Percentiles rank a stretch among this genome's conserved stretches.
Conservation (phyloP, 306 rosid species). For the Macrotyloma uniflorum region DNA sequence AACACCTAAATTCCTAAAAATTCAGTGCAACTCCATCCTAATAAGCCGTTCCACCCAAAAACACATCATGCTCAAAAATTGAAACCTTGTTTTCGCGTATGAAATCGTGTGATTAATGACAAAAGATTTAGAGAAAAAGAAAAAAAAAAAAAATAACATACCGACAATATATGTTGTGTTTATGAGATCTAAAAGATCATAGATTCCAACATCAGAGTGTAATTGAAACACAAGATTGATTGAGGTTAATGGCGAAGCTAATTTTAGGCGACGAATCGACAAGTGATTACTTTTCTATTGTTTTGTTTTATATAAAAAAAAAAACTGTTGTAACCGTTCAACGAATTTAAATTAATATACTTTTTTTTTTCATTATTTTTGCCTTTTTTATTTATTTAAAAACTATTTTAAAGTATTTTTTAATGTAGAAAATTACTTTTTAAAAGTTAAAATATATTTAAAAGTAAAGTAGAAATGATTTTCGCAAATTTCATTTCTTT, state of each 20-base stretch:
- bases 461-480: too few relatives aligned
- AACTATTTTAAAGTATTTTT: too few relatives aligned
- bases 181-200: slow-evolving; percentile 20
- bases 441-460: too few relatives aligned
- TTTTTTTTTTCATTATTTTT: too few relatives aligned
- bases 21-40: not conserved
- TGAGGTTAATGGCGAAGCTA: not conserved
- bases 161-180: slow-evolving; percentile 31
- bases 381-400: too few relatives aligned
- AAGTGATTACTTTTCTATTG: not conserved
- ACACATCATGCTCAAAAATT: not conserved
- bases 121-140: not conserved
- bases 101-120: not conserved
- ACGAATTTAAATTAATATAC: too few relatives aligned
- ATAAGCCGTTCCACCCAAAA: not conserved
- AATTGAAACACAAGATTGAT: not conserved
- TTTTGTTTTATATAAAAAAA: not conserved
- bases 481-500: too few relatives aligned
- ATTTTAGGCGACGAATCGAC: not conserved
- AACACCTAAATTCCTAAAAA: not conserved
- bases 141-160: slow-evolving; percentile 1
- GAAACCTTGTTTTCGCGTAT: not conserved
- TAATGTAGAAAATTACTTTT: too few relatives aligned
- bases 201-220: not conserved
- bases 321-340: too few relatives aligned